Base-by-base conservation (phyloP, 768 basidiomycete genomes). In the Pleurotus djamor region DNA sequence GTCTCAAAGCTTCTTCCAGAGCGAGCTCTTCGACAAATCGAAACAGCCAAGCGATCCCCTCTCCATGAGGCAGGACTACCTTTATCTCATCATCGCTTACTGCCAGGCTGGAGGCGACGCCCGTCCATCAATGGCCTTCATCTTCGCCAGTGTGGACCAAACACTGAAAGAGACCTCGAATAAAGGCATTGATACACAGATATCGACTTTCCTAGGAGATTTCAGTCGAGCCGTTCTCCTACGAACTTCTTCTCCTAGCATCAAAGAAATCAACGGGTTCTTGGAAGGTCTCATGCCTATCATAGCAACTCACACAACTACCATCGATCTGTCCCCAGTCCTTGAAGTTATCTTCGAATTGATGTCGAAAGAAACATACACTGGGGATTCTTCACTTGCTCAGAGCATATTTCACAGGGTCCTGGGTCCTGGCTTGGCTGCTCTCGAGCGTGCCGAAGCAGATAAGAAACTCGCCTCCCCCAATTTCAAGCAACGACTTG, bases 51-150 rank as follows among this genome's bases (percentile, higher is more conserved):
- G 85, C 65, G 82, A 89, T 66, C 66, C 83, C 5, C 70, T 72
- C 17, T 70, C 74, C 6, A 88, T 92, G 83, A 78, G 86, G 17
- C 66, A 85, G 49, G 88, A 91, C 62, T 91, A 84, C 68, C 76
- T 92, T 4, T 73, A 73, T 3, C 70, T 88, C 17, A 76, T 88
- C 4, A 69, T 76, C 16, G 76, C 75, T 3, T 85, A 83, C 63
- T 75, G 78, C 14, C 70, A 68, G 28, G 75, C 77, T 14, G 87
- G 87, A 5, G 87, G 86, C 0, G 54, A 56, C 12, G 38, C 54
- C 13, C 17, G 54, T 12, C 41, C 37, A 28, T 56, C 54, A 21
- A 43, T 41, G 54, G 13, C 41, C 9, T 56, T 56, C 21, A 32
- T 56, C 28, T 56, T 56, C 13, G 54, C 38, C 21, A 43, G n/a